Conservation (phyloP, 176 grass and related monocot species). For the Triticum turgidum region DNA sequence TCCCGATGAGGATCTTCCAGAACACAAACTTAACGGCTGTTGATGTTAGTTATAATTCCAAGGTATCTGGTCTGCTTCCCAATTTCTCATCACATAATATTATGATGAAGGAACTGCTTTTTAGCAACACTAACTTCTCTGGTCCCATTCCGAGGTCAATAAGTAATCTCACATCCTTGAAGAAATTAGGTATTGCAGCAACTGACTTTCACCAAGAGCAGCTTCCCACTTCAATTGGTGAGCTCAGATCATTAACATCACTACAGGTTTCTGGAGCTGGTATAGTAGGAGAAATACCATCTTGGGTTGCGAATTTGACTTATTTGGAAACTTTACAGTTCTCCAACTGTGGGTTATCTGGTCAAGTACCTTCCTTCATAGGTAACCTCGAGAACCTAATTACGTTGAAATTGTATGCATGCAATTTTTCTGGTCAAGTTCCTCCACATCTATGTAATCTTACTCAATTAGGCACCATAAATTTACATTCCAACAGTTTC, state of each 20-base stretch:
- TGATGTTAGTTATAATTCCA: conserved; percentile 43
- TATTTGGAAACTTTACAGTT: background rate
- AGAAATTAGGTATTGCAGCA: conserved; percentile 26
- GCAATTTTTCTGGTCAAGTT: conserved; percentile 50
- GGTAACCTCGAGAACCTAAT: conserved; percentile 42
- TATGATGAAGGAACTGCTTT: conserved; percentile 24
- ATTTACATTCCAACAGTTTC: conserved; percentile 47
- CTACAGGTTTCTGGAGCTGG: conserved; percentile 17
- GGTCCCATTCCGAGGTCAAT: conserved; percentile 36
- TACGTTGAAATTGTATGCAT: conserved; percentile 33
- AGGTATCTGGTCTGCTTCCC: conserved; percentile 29
- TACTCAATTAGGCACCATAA: conserved; percentile 25
- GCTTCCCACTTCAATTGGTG: conserved; percentile 20
- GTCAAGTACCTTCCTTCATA: conserved; percentile 38
- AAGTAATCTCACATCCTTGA: conserved; percentile 38
- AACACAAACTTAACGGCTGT: conserved; percentile 33
- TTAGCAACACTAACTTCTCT: conserved; percentile 54
- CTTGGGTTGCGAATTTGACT: conserved; percentile 31
- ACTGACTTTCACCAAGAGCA: background rate
- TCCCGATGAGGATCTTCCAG: conserved; percentile 38
- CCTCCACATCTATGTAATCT: conserved; percentile 49
- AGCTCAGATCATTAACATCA: background rate
- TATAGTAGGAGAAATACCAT: conserved; percentile 16
- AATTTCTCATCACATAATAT: conserved; percentile 27
- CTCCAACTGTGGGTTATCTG: conserved; percentile 38